Conservation (phyloP, 805 yeast species). For the Metschnikowia bowlesiae region DNA sequence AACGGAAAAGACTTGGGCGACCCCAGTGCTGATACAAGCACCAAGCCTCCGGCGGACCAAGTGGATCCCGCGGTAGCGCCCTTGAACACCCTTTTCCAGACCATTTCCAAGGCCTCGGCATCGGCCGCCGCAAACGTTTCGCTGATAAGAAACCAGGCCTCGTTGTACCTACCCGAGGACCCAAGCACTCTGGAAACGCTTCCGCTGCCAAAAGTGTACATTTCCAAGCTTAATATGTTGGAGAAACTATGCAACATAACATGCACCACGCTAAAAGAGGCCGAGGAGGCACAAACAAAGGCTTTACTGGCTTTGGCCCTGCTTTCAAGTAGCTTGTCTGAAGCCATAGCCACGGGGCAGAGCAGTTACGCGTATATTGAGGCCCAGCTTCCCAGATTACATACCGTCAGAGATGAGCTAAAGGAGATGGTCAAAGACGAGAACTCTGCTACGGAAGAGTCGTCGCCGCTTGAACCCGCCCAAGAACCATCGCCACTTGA, state of each 20-base stretch:
- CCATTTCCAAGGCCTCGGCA: constrained; percentile 22
- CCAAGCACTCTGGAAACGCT: constrained; percentile 32
- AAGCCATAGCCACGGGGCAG: constrained; percentile 31
- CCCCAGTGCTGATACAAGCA: background rate
- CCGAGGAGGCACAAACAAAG: constrained; percentile 24
- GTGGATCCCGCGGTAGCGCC: constrained; percentile 30
- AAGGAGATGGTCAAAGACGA: constrained; percentile 29
- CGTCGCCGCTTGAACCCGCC: background rate
- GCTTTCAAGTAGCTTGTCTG: constrained; percentile 21
- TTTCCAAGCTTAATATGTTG: constrained; percentile 35
- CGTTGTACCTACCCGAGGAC: constrained; percentile 32
- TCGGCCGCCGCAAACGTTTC: constrained; percentile 26
- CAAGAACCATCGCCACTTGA: background rate
- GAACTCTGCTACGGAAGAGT: constrained; percentile 20
- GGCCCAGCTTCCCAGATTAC: constrained; percentile 24
- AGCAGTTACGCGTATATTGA: constrained; percentile 28
- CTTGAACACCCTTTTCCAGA: constrained; percentile 28
- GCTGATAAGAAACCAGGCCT: constrained; percentile 36
- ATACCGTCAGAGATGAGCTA: constrained; percentile 29
- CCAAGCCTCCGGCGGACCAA: background rate
- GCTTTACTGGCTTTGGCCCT: constrained; percentile 25
- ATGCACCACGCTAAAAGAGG: constrained; percentile 28
- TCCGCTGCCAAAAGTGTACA: constrained; percentile 32
- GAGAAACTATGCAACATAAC: constrained; percentile 36
- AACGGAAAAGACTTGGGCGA: constrained; percentile 7